These are phyloP conservation scores for Ruellia speciosa DNA, from an alignment of 305 asterid genomes.

Conservation along the genomic window DNA sequence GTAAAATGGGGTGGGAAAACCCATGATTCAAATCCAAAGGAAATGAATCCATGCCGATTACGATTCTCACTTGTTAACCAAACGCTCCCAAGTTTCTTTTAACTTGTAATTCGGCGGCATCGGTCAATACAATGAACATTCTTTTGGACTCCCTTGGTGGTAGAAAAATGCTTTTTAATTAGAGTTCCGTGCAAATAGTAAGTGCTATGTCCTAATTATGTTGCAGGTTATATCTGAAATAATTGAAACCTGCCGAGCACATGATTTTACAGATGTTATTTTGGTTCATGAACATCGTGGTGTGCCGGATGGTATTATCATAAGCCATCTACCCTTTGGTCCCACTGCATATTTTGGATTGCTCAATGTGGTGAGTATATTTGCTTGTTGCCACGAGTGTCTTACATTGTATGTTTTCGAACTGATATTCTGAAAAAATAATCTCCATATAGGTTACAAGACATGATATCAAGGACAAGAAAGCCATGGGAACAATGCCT, in stretches of 20 bases:
- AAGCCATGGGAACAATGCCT: constrained; percentile 74
- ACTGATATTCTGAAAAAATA: constrained; percentile 10
- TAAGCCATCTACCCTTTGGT: constrained; percentile 92
- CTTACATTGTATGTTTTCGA: neutral
- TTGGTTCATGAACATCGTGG: constrained; percentile 93
- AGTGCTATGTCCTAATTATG: neutral
- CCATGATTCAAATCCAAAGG: too few relatives aligned
- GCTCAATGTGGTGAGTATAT: constrained; percentile 76
- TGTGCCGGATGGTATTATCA: constrained; percentile 74
- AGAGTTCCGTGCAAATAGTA: too few relatives aligned
- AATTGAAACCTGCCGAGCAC: constrained; percentile 75
- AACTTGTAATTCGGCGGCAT: too few relatives aligned
- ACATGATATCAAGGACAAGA: constrained; percentile 82
- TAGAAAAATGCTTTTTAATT: too few relatives aligned
- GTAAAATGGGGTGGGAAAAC: too few relatives aligned
- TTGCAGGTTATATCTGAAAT: constrained; percentile 79
- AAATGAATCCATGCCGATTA: too few relatives aligned
- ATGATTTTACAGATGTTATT: constrained; percentile 86
- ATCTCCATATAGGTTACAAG: constrained; percentile 62
- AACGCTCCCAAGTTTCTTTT: too few relatives aligned
- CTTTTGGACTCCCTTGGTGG: too few relatives aligned
- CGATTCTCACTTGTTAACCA: too few relatives aligned
- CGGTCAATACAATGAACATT: too few relatives aligned
- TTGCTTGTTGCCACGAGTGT: neutral
- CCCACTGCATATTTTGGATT: constrained; percentile 92